A percentile compares a stretch with the other conserved stretches of the same genome.
Evolutionary conservation across 1,139 yeast species (phyloP).

Genomic region (Suhomyces guaymorum): DNA sequence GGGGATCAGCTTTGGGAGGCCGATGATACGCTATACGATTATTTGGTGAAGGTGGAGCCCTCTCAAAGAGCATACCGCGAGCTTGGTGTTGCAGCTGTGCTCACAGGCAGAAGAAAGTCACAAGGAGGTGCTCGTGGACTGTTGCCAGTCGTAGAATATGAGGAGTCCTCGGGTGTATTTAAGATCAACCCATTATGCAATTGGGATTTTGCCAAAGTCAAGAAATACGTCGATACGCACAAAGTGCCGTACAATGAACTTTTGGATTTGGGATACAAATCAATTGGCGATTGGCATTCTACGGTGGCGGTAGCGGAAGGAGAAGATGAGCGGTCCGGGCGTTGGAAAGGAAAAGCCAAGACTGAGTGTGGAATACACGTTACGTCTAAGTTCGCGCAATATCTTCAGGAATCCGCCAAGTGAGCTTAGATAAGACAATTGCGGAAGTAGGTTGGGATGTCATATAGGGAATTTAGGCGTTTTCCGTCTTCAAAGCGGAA

Average conservation of each 20-base stretch:
- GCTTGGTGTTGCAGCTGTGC: constrained; percentile 72
- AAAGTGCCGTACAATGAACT: constrained; percentile 84
- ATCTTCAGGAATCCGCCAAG: constrained; percentile 8
- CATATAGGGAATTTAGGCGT: no score
- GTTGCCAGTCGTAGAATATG: constrained; percentile 78
- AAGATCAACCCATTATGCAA: constrained; percentile 88
- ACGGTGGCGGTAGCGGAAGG: constrained; percentile 88
- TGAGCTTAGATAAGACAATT: no score
- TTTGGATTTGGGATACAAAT: constrained; percentile 82
- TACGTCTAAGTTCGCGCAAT: constrained; percentile 69
- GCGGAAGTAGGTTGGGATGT: no score
- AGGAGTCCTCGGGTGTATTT: constrained; percentile 63
- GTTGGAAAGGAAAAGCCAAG: constrained; percentile 93
- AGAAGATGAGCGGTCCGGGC: constrained; percentile 92
- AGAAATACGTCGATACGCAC: constrained; percentile 64
- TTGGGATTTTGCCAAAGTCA: constrained; percentile 79
- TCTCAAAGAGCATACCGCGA: constrained; percentile 80
- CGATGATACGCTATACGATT: constrained; percentile 82
- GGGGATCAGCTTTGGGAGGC: constrained; percentile 85
- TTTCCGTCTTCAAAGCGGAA: no score
- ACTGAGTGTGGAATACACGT: constrained; percentile 97
- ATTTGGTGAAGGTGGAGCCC: constrained; percentile 89
- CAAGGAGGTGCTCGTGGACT: constrained; percentile 84
- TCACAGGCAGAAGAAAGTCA: constrained; percentile 88
- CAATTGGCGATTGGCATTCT: constrained; percentile 95